These are phyloP conservation scores for Globisporangium splendens DNA, from an alignment of 352 stramenopile genomes.

Conservation along the genomic window DNA sequence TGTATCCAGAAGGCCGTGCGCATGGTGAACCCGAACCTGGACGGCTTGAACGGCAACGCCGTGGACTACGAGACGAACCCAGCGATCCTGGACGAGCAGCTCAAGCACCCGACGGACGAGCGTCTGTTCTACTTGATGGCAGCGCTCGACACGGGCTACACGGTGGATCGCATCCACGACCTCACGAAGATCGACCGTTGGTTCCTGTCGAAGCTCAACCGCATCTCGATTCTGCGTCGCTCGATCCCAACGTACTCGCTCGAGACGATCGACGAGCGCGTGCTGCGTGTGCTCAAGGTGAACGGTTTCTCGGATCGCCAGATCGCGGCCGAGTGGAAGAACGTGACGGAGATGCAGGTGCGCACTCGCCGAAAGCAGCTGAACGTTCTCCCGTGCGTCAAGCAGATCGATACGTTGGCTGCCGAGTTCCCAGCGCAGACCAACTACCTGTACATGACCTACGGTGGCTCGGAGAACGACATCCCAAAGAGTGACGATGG, in stretches of 20 bases:
- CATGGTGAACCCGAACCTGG: conserved; percentile 92
- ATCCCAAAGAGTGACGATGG: conserved; percentile 75
- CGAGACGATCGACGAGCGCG: conserved; percentile 33
- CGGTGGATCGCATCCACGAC: conserved; percentile 96
- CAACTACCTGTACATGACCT: conserved; percentile 98
- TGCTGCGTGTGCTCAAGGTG: conserved; percentile 81
- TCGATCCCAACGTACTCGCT: conserved; percentile 49
- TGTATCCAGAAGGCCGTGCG: conserved; percentile 96
- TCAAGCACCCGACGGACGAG: conserved; percentile 66
- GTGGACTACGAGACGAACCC: conserved; percentile 71
- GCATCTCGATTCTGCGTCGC: conserved; percentile 86
- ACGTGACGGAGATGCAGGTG: conserved; percentile 62
- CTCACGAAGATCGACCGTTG: conserved; percentile 99
- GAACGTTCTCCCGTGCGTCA: conserved; percentile 91
- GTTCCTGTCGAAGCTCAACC: conserved; percentile 95
- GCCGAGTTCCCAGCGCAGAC: conserved; percentile 95
- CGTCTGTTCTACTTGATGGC: conserved; percentile 86
- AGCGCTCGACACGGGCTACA: conserved; percentile 18
- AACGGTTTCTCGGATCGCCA: conserved; percentile 91
- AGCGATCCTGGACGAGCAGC: conserved; percentile 55
- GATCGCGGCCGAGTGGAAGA: conserved; percentile 73
- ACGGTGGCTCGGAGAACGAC: conserved; percentile 85
- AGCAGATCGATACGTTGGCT: conserved; percentile 97
- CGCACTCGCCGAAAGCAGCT: conserved; percentile 75
- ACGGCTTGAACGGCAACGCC: conserved; percentile 55